Base-by-base conservation (phyloP, 164 flowering plant species). In the Stephania yunnanensis region DNA sequence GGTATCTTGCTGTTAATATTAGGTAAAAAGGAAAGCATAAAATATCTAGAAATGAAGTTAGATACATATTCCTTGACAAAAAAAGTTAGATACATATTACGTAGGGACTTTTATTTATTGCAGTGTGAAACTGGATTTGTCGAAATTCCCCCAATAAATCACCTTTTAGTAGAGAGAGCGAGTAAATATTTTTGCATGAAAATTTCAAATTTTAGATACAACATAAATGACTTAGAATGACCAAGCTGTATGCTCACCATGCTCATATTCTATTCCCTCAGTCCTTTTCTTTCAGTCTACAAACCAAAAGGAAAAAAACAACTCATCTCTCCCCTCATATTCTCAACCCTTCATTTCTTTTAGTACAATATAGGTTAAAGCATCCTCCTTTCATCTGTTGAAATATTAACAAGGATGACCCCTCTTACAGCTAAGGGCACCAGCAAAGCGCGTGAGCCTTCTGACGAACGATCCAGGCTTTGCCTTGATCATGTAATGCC, bases 391-490 rank as follows among this genome's bases (percentile, higher is more conserved):
- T 58, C 66, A n/a, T 19, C 66, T 19, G n/a, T 72, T 58, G 22
- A 76, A 50, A 71, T 0, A n/a, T 79, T 84, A 88, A 78, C 90
- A 89, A 42, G 85, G 80, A 17, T 71, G 46, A 11, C 58, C 61
- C 11, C 12, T 19, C 42, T 29, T 46, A 77, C 93, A 89, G 63
- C 71, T 72, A 10, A 89, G 84, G 69, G 87, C 70, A 69, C 96
- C 92, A 0, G 93, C 15, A 70, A 78, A 87, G 73, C 90, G 89
- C 0, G 92, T 87, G 17, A 92, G 92, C 80, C 87, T 78, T 20
- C 69, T 78, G 2, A 81, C 95, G 19, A 75, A 83, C 0, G 81
- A 31, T 9, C 93, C 97, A 0, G 90, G 89, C 77, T 90, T 89
- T 19, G 95, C 82, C 1, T 11, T 68, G 78, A 91, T 82, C 77